Evolutionary conservation across 2,329 filamentous ascomycete species (phyloP).

Genomic region (Achaetomium macrosporum): DNA sequence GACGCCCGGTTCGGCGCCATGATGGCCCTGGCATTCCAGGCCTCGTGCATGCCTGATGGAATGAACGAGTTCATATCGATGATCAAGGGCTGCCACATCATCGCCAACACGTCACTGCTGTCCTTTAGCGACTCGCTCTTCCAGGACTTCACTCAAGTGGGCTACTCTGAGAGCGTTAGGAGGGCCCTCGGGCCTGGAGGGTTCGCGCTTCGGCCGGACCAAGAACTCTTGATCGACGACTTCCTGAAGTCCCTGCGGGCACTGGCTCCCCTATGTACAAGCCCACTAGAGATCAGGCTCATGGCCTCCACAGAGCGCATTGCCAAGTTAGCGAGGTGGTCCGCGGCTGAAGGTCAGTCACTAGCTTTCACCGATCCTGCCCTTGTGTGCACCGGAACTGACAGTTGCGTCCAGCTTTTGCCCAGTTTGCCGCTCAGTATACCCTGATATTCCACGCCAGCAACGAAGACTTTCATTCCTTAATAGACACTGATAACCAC

Average conservation of each 20-base stretch:
- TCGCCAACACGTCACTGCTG: constrained; percentile 10
- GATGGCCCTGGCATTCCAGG: constrained; percentile 34
- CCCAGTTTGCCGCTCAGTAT: constrained; percentile 27
- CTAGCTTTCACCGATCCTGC: not conserved
- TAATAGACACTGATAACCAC: constrained; percentile 29
- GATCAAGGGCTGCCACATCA: constrained; percentile 33
- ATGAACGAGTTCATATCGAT: constrained; percentile 36
- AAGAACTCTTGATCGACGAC: constrained; percentile 25
- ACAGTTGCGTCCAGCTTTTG: constrained; percentile 20
- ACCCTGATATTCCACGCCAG: constrained; percentile 25
- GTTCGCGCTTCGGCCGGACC: constrained; percentile 3
- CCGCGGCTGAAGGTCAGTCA: constrained; percentile 29
- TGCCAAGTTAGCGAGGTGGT: constrained; percentile 23
- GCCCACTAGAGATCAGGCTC: constrained; percentile 29
- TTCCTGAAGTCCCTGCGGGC: constrained; percentile 28
- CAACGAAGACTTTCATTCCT: constrained; percentile 29
- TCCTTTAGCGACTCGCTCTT: constrained; percentile 20
- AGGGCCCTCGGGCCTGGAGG: constrained; percentile 19
- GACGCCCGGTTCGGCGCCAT: constrained; percentile 36
- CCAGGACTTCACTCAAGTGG: constrained; percentile 17
- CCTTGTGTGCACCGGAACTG: not conserved
- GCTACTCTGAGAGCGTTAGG: constrained; percentile 27
- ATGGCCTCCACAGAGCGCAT: constrained; percentile 30
- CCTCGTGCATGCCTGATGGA: constrained; percentile 36
- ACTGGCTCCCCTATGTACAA: constrained; percentile 30